A percentile compares a stretch with the other conserved stretches of the same genome.
phyloP scores from a whole-genome alignment of 495 filamentous ascomycete genomes.

The Hypoxylon lienhwacheense region DNA sequence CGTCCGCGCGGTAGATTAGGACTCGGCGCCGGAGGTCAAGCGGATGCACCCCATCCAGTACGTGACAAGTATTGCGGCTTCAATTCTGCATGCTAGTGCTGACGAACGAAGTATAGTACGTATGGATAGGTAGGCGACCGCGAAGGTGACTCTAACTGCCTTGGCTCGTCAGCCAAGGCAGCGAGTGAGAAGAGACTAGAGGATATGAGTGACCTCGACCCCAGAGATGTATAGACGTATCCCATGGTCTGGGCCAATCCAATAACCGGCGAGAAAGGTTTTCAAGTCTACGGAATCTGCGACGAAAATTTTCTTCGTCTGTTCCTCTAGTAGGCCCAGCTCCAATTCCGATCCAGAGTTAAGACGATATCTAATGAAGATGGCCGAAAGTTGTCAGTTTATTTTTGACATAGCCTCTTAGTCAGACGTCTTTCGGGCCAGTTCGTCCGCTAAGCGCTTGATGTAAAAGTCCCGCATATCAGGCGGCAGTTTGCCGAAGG shows the following conservation, averaged over 20 bases:
- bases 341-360: slow-evolving; percentile 5
- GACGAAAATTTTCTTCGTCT: slow-evolving; percentile 41
- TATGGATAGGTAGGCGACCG: slow-evolving; percentile 48
- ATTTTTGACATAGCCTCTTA: neutral
- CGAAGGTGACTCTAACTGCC: slow-evolving; percentile 42
- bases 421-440: slow-evolving; percentile 43
- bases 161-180: slow-evolving; percentile 42
- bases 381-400: too few relatives aligned
- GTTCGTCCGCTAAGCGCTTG: slow-evolving; percentile 70
- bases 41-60: slow-evolving; percentile 44
- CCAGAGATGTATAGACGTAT: slow-evolving; percentile 43
- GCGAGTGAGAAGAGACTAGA: slow-evolving; percentile 40
- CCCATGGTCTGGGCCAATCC: slow-evolving; percentile 49
- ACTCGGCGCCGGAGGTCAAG: slow-evolving; percentile 36
- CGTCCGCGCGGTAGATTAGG: slow-evolving; percentile 31
- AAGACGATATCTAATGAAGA: neutral
- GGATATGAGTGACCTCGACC: slow-evolving; percentile 41
- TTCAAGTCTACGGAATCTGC: slow-evolving; percentile 46
- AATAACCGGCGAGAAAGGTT: slow-evolving; percentile 43
- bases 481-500: slow-evolving; percentile 66
- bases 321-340: slow-evolving; percentile 18
- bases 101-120: slow-evolving; percentile 13
- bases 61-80: neutral
- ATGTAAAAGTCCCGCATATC: slow-evolving; percentile 76
- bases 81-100: neutral